These are phyloP conservation scores for Hordeum pubiflorum DNA, from an alignment of 202 grass and related monocot genomes.

Conservation along the genomic window DNA sequence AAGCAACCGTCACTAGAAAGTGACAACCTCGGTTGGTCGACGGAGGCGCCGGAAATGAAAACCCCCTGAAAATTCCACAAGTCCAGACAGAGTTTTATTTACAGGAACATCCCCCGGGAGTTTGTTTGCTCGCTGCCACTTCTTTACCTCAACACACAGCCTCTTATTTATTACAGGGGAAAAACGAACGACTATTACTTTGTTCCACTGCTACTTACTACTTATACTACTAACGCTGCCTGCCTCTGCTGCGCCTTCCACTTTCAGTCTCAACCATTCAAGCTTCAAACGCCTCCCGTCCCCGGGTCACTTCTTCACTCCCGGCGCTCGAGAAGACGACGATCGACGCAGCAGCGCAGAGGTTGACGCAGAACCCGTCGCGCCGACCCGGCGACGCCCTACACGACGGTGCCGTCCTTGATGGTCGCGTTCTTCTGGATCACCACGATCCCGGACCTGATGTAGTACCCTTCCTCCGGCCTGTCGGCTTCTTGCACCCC, in stretches of 20 bases:
- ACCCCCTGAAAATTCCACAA: background rate
- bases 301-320: background rate
- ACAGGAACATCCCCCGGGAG: background rate
- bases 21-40: background rate
- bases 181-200: background rate
- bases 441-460: slow-evolving; percentile 50
- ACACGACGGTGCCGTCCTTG: slow-evolving; percentile 59
- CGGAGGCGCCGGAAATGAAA: background rate
- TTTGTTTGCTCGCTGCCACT: background rate
- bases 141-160: background rate
- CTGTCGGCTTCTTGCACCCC: slow-evolving; percentile 66
- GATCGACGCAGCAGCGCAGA: background rate
- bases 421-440: slow-evolving; percentile 61
- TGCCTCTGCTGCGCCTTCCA: background rate
- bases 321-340: background rate
- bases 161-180: background rate
- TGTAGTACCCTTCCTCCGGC: slow-evolving; percentile 52
- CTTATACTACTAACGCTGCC: background rate
- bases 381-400: background rate
- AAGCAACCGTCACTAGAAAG: background rate
- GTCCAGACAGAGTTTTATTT: background rate
- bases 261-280: background rate
- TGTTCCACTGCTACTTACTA: background rate
- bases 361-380: background rate
- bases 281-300: background rate